phyloP scores from a whole-genome alignment of 257 asterid species.

The Henckelia pumila region DNA sequence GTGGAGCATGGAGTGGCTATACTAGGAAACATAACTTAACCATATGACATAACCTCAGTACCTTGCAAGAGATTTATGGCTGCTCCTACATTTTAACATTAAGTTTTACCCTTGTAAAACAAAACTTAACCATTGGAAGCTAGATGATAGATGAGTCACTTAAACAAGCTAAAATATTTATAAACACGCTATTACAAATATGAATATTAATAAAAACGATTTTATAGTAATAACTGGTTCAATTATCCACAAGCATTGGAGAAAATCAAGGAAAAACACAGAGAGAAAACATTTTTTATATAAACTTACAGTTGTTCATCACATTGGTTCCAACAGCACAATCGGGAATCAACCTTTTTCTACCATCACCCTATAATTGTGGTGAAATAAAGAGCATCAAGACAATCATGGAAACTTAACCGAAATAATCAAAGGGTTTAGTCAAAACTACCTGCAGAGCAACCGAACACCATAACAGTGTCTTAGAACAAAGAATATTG shows the following conservation, averaged over 20 bases:
- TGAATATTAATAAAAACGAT: background rate
- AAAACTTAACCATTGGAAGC: background rate
- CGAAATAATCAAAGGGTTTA: background rate
- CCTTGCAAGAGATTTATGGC: background rate
- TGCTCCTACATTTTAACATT: background rate
- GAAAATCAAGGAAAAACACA: background rate
- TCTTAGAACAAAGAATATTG: too few species aligned
- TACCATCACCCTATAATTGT: background rate
- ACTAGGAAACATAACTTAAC: too few species aligned
- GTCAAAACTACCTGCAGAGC: background rate
- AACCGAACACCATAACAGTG: too few species aligned
- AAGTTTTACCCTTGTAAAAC: background rate
- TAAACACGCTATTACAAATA: background rate
- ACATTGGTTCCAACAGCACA: background rate
- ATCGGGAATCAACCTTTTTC: background rate
- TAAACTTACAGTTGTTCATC: background rate
- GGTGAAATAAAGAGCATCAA: background rate
- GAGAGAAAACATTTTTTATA: background rate
- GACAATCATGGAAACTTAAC: background rate
- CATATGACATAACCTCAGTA: background rate
- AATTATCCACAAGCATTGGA: background rate
- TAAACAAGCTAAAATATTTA: background rate
- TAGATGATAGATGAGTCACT: background rate
- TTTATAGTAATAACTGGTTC: too few species aligned
- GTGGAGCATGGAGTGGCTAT: background rate